Conservation (phyloP, 176 grass and related monocot genomes). For the Musa troglodytarum region DNA sequence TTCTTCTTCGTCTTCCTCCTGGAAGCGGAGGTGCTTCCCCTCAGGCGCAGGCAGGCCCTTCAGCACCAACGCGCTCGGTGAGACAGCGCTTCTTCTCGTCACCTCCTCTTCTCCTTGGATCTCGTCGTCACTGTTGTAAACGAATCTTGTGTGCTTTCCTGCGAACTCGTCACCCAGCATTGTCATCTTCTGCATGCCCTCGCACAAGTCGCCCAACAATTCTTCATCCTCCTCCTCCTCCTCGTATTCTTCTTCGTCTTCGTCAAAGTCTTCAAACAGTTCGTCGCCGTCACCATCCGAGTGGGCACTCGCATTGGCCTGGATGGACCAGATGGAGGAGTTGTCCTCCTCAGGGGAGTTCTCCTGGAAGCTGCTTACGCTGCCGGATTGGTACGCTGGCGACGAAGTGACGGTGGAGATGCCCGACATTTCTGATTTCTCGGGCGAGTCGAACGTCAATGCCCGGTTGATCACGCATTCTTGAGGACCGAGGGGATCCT, state of each 20-base stretch:
- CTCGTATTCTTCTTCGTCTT: constrained; percentile 25
- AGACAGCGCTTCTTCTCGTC: background rate
- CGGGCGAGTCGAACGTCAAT: constrained; percentile 69
- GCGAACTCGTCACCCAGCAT: constrained; percentile 27
- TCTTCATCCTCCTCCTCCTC: constrained; percentile 18
- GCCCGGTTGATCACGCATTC: constrained; percentile 42
- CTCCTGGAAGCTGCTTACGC: constrained; percentile 1
- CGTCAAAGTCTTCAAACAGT: constrained; percentile 10
- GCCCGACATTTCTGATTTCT: constrained; percentile 31
- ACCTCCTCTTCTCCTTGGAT: constrained; percentile 18
- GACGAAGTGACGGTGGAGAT: constrained; percentile 25
- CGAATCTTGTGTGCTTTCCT: constrained; percentile 24
- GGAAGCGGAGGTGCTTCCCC: constrained; percentile 19
- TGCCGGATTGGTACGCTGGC: constrained; percentile 23
- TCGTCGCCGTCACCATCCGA: constrained; percentile 23
- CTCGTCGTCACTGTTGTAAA: constrained; percentile 33
- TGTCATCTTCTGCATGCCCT: constrained; percentile 48
- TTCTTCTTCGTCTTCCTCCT: constrained; percentile 21
- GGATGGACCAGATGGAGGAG: constrained; percentile 62
- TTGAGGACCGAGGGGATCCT: constrained; percentile 16
- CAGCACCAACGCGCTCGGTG: background rate
- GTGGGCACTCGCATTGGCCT: constrained; percentile 50
- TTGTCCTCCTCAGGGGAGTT: constrained; percentile 41
- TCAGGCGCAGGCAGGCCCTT: constrained; percentile 22
- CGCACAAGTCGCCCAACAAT: constrained; percentile 50